Percentiles rank a stretch among this genome's conserved stretches.
Conservation (phyloP, 129 eudicot genomes). For the Artemisia tridentata region DNA sequence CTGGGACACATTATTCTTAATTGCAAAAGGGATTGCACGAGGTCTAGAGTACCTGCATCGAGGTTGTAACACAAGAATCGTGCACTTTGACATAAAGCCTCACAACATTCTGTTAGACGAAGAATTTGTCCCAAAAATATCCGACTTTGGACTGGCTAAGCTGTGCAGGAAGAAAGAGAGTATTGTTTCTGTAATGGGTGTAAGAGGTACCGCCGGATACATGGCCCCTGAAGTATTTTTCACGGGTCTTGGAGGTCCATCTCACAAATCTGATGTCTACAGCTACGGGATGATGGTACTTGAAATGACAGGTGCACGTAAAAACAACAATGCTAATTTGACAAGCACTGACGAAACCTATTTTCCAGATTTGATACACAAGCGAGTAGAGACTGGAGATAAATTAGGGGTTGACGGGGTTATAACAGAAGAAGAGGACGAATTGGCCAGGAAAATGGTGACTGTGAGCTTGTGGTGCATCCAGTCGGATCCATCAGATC, state of each 20-base stretch:
- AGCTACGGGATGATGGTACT: slow-evolving; percentile 52
- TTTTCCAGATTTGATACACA: slow-evolving; percentile 52
- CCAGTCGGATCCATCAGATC: slow-evolving; percentile 34
- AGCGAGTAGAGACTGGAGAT: slow-evolving; percentile 27
- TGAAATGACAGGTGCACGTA: slow-evolving; percentile 32
- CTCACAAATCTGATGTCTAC: slow-evolving; percentile 58
- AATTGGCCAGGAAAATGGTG: slow-evolving; percentile 46
- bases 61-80: slow-evolving; percentile 49
- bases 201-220: slow-evolving; percentile 40
- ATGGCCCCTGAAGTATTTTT: slow-evolving; percentile 37
- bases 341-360: slow-evolving; percentile 31
- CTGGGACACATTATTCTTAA: slow-evolving; percentile 12
- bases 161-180: slow-evolving; percentile 33
- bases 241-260: slow-evolving; percentile 36
- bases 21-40: slow-evolving; percentile 42
- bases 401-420: slow-evolving; percentile 1
- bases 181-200: slow-evolving; percentile 28
- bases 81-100: slow-evolving; percentile 54
- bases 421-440: slow-evolving; percentile 30
- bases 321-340: not conserved
- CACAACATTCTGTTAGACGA: slow-evolving; percentile 47
- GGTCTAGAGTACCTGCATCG: slow-evolving; percentile 48
- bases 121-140: slow-evolving; percentile 48
- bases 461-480: slow-evolving; percentile 61
- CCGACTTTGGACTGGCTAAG: slow-evolving; percentile 55